A percentile compares a stretch with the other conserved stretches of the same genome.
These are phyloP conservation scores for Puccinia hordei DNA, from an alignment of 1,284 basidiomycete genomes.

Conservation along the genomic window DNA sequence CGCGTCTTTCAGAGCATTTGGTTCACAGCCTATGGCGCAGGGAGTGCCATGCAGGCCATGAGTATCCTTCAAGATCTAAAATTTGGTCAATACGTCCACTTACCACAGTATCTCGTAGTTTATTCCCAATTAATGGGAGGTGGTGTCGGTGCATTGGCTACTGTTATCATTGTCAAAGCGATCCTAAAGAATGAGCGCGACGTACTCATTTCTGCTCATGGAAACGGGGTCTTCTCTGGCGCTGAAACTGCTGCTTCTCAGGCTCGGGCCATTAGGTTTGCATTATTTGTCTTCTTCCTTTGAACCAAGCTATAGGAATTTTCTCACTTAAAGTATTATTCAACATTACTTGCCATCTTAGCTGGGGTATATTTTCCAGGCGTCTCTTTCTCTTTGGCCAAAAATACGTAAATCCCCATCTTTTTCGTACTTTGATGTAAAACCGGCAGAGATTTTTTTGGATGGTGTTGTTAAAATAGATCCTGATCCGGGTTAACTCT, in stretches of 20 bases:
- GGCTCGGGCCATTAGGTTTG: slow-evolving; percentile 24
- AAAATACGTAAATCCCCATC: slow-evolving; percentile 18
- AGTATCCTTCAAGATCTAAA: slow-evolving; percentile 31
- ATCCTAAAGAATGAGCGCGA: slow-evolving; percentile 38
- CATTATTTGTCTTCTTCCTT: not conserved
- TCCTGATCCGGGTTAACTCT: not conserved
- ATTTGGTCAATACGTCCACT: slow-evolving; percentile 26
- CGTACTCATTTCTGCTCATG: slow-evolving; percentile 17
- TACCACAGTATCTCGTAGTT: slow-evolving; percentile 11
- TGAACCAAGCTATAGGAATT: not conserved
- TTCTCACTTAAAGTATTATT: not conserved
- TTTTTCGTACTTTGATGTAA: not conserved
- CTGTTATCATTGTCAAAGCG: slow-evolving; percentile 24
- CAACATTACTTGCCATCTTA: not conserved
- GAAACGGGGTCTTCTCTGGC: slow-evolving; percentile 43
- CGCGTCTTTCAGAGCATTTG: slow-evolving; percentile 10
- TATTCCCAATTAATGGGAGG: slow-evolving; percentile 22
- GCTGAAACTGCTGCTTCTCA: slow-evolving; percentile 22
- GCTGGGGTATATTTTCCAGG: slow-evolving; percentile 35
- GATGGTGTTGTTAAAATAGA: too few relatives aligned
- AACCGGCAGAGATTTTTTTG: too few relatives aligned
- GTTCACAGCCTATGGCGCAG: too few relatives aligned
- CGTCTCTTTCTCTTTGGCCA: slow-evolving; percentile 21
- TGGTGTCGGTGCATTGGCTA: slow-evolving; percentile 8
- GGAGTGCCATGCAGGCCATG: slow-evolving; percentile 7